Conservation (phyloP, 345 rosid genomes). For the Camelina hispida region DNA sequence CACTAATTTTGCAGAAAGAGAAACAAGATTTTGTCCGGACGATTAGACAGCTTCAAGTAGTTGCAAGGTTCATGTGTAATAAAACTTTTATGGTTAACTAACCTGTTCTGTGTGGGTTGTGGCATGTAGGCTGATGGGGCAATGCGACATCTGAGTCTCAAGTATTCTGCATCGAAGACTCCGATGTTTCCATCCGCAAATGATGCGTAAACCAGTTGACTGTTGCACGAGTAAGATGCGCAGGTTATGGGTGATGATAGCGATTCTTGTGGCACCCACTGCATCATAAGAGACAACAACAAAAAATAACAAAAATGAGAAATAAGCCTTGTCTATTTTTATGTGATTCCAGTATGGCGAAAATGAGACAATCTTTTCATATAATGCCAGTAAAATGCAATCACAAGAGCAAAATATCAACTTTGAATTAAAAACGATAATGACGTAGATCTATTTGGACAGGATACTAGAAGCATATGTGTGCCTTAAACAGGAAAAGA, state of each 20-base stretch:
- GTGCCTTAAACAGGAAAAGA: background rate
- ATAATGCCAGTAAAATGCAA: background rate
- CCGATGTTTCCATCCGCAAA: conserved; percentile 78
- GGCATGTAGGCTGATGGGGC: conserved; percentile 71
- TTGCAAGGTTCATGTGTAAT: background rate
- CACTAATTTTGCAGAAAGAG: conserved; percentile 20
- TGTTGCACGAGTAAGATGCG: conserved; percentile 85
- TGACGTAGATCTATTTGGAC: background rate
- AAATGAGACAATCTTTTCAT: background rate
- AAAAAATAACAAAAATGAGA: background rate
- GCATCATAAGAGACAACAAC: conserved; percentile 35
- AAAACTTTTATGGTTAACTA: background rate
- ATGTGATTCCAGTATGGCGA: background rate
- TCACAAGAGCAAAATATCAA: background rate
- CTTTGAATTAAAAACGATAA: no score
- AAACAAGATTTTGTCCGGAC: background rate
- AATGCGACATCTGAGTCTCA: conserved; percentile 82
- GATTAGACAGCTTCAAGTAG: background rate
- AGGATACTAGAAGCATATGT: background rate
- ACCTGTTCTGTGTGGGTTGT: conserved; percentile 63
- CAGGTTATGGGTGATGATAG: conserved; percentile 69
- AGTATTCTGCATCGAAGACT: conserved; percentile 78
- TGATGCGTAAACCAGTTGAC: conserved; percentile 76
- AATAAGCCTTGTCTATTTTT: background rate
- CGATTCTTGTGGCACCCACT: conserved; percentile 92